Conservation (phyloP, 2,329 filamentous ascomycete genomes). For the Arachnopeziza araneosa region DNA sequence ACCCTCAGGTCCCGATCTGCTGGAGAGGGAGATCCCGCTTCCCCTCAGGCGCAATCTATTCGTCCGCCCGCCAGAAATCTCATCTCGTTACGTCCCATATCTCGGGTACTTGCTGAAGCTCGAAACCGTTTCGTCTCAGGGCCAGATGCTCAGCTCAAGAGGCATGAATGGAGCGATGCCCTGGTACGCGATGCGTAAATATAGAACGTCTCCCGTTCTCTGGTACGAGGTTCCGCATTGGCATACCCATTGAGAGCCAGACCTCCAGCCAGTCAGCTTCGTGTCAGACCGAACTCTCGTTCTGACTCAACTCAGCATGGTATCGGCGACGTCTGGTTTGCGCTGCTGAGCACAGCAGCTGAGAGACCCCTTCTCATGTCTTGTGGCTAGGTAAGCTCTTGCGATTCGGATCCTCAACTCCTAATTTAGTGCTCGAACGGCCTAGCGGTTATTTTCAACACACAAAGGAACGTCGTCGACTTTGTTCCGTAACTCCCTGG, state of each 20-base stretch:
- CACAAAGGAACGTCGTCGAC: slow-evolving; percentile 7
- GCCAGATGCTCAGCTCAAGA: not conserved
- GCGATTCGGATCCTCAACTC: not conserved
- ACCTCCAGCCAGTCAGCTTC: not conserved
- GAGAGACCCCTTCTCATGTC: not conserved
- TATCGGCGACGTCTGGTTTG: not conserved
- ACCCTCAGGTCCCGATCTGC: not conserved
- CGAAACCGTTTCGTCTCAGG: slow-evolving; percentile 23
- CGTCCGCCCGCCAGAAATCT: not conserved
- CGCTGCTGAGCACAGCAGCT: not conserved
- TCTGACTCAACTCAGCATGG: slow-evolving; percentile 8
- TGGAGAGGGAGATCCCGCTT: not conserved
- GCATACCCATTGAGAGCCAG: not conserved
- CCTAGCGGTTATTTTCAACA: slow-evolving; percentile 14
- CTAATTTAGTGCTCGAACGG: not conserved
- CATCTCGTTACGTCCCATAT: not conserved
- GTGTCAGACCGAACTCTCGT: slow-evolving; percentile 4
- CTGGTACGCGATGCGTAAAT: slow-evolving; percentile 1
- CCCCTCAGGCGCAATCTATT: not conserved
- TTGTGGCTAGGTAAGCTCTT: not conserved
- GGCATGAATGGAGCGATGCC: not conserved
- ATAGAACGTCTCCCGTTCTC: not conserved
- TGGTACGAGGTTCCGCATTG: not conserved
- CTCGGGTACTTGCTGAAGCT: slow-evolving; percentile 11
- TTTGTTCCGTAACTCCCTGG: not conserved